Base-by-base conservation (phyloP, 352 stramenopile genomes). In the Stephanocyclus meneghinianus region DNA sequence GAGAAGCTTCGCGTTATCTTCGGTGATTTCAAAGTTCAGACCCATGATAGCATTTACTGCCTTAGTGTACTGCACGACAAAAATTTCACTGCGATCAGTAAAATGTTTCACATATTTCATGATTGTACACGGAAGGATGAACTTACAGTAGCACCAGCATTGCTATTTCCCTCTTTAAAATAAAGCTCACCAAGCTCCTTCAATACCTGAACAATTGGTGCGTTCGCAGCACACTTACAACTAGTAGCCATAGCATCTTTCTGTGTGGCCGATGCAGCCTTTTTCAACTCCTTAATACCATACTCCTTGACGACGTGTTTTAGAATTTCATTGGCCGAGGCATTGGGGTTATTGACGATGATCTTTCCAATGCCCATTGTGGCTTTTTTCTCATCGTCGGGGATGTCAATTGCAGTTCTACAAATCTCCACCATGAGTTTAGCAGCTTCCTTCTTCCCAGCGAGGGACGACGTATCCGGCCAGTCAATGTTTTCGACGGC, bases 11-110 rank as follows among this genome's bases (percentile, higher is more conserved):
- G 85, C 86, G 66, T 91, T 93, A 11, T 86, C 80, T 9, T 57
- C 79, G 0, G 88, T 93, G 9, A 93, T 81, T 70, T 87, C 86
- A 57, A 80, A 85, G 30, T 85, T 44, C 6, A 93, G 51, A 26
- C 76, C 69, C n/a, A 69, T 76, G 13, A 93, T 76, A 16, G 78
- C 76, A 64, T 59, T 74, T 13, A 69, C 71, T 35, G 80, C 75
- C 62, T 88, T 90, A 16, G 62, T 81, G 56, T 90, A 89, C 80
- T 76, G 29, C 16, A 67, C 5, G 8, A 48, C n/a, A 13, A 48
- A 63, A 68, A 13, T 37, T 61, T 71, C 11, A 57, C 48, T 51
- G 47, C 44, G 1, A 63, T 16, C n/a, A 59, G 10, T 40, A 45
- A 45, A 45, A 45, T 44, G 1, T 32, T 40, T 8, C 0, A 59